Conservation (phyloP, 2,329 filamentous ascomycete genomes). For the Diaporthe vaccinii region DNA sequence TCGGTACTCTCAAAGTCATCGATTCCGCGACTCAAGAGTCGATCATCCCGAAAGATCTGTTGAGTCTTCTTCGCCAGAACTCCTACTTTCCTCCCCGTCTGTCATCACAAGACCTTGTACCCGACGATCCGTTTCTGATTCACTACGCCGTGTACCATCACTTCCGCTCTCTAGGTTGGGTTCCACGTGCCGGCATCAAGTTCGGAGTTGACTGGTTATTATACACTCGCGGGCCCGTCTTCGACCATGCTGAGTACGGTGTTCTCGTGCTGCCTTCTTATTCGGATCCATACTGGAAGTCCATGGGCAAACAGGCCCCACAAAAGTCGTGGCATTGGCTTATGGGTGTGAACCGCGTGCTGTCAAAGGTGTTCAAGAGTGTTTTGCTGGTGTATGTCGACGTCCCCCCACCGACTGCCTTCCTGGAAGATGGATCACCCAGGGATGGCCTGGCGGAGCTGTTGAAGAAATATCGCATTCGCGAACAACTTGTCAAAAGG, state of each 20-base stretch:
- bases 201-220: slow-evolving; percentile 96
- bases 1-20: slow-evolving; percentile 79
- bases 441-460: slow-evolving; percentile 70
- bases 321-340: slow-evolving; percentile 82
- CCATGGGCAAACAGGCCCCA: slow-evolving; percentile 63
- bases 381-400: slow-evolving; percentile 93
- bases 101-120: slow-evolving; percentile 61
- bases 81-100: slow-evolving; percentile 76
- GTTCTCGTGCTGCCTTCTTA: slow-evolving; percentile 88
- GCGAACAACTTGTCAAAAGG: slow-evolving; percentile 49
- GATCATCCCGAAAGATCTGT: slow-evolving; percentile 69
- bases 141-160: slow-evolving; percentile 95
- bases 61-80: slow-evolving; percentile 76
- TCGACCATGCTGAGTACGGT: slow-evolving; percentile 95
- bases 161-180: slow-evolving; percentile 95
- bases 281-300: slow-evolving; percentile 78
- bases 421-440: slow-evolving; percentile 56
- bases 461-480: slow-evolving; percentile 49
- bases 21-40: slow-evolving; percentile 60
- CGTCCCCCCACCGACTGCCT: slow-evolving; percentile 76
- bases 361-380: slow-evolving; percentile 91
- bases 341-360: slow-evolving; percentile 89
- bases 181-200: slow-evolving; percentile 91
- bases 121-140: slow-evolving; percentile 87
- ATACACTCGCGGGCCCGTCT: slow-evolving; percentile 92